These are phyloP conservation scores for Thozetella sp. DNA, from an alignment of 495 filamentous ascomycete genomes.

Conservation along the genomic window DNA sequence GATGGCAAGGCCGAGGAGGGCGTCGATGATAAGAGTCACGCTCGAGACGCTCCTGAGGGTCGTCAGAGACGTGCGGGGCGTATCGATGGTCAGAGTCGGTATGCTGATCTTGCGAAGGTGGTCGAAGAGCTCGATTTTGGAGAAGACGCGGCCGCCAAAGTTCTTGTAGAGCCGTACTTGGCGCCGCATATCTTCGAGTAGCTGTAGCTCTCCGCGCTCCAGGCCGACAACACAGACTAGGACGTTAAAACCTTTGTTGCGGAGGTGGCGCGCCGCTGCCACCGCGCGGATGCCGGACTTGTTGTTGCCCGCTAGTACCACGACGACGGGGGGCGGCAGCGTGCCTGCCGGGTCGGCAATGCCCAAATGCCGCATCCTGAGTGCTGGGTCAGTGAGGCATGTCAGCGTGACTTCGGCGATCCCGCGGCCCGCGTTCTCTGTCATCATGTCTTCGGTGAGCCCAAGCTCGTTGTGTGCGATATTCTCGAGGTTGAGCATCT, in stretches of 20 bases:
- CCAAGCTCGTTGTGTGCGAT: slow-evolving; percentile 82
- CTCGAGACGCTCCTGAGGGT: slow-evolving; percentile 35
- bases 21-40: slow-evolving; percentile 85
- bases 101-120: slow-evolving; percentile 41
- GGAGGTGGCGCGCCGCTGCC: slow-evolving; percentile 83
- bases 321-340: slow-evolving; percentile 58
- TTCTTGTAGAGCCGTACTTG: slow-evolving; percentile 78
- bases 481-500: slow-evolving; percentile 89
- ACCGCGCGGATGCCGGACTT: slow-evolving; percentile 82
- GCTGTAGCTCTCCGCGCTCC: slow-evolving; percentile 62
- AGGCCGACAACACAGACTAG: slow-evolving; percentile 82
- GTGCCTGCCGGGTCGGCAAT: slow-evolving; percentile 27
- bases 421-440: slow-evolving; percentile 86
- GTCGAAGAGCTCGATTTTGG: slow-evolving; percentile 54
- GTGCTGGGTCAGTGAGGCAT: slow-evolving; percentile 57
- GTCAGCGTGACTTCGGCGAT: slow-evolving; percentile 81
- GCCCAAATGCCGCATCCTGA: slow-evolving; percentile 45
- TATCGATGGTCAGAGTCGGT: slow-evolving; percentile 35
- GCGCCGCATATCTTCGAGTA: slow-evolving; percentile 72
- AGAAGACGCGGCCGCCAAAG: slow-evolving; percentile 71
- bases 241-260: slow-evolving; percentile 76
- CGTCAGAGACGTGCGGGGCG: slow-evolving; percentile 29
- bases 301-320: slow-evolving; percentile 87
- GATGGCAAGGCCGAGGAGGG: slow-evolving; percentile 79
- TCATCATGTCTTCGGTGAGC: slow-evolving; percentile 84